phyloP scores from a whole-genome alignment of 2,329 filamentous ascomycete species.

The Huntiella omanensis region DNA sequence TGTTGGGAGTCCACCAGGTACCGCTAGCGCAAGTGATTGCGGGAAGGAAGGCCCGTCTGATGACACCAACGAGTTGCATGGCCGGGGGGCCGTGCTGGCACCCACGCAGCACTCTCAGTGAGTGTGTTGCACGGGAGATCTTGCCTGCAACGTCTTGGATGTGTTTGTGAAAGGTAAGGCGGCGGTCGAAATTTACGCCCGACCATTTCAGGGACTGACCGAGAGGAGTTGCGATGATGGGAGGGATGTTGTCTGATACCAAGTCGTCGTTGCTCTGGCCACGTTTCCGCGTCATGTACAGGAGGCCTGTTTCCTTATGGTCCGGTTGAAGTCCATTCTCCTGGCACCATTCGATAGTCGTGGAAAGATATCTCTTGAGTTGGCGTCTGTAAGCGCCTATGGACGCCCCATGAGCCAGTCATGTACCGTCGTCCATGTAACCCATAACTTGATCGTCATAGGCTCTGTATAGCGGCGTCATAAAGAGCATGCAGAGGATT shows the following conservation, averaged over 20 bases:
- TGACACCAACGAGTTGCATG: background rate
- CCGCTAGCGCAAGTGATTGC: background rate
- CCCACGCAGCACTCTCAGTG: background rate
- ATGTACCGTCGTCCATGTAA: background rate
- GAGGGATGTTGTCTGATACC: background rate
- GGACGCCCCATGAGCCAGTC: background rate
- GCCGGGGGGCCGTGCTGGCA: background rate
- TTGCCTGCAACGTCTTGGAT: too few species aligned
- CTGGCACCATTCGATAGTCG: background rate
- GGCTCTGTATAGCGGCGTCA: background rate
- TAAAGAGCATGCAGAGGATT: background rate
- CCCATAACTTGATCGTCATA: background rate
- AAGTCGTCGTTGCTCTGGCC: background rate
- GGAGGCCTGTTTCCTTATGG: background rate
- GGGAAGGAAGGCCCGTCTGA: background rate
- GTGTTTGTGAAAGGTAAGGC: too few species aligned
- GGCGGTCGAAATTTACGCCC: too few species aligned
- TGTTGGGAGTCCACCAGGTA: background rate
- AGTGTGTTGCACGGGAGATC: background rate
- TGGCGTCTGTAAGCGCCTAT: background rate
- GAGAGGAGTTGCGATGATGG: too few species aligned
- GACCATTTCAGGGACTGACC: too few species aligned
- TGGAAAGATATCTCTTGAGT: background rate
- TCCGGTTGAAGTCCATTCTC: background rate
- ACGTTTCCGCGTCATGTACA: background rate